Evolutionary conservation across 345 rosid genomes (phyloP).

Genomic region (Lepidium sativum): DNA sequence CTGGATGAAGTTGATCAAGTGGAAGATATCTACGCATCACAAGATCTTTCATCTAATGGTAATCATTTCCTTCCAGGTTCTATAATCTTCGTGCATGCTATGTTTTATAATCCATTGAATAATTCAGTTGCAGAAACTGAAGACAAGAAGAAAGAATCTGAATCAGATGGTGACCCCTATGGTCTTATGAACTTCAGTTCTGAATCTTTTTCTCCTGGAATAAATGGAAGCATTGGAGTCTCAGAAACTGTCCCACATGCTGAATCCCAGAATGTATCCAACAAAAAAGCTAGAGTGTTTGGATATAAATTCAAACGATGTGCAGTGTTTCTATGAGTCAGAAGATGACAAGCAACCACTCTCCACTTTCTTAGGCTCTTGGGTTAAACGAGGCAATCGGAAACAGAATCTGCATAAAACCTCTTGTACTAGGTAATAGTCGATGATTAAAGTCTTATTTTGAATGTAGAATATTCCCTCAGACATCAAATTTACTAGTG

Average conservation of each 20-base stretch:
- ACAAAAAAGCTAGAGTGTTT: slow-evolving; percentile 15
- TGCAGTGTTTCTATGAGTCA: slow-evolving; percentile 24
- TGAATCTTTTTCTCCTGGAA: slow-evolving; percentile 64
- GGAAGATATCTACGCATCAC: slow-evolving; percentile 55
- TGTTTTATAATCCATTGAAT: background rate
- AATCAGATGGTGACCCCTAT: slow-evolving; percentile 27
- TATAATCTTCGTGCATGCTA: background rate
- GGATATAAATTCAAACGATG: slow-evolving; percentile 13
- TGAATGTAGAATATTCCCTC: slow-evolving; percentile 15
- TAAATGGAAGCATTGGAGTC: slow-evolving; percentile 40
- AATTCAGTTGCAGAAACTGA: slow-evolving; percentile 46
- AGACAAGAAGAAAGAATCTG: slow-evolving; percentile 40
- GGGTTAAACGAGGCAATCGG: slow-evolving; percentile 23
- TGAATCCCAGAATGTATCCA: slow-evolving; percentile 31
- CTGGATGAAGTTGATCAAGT: slow-evolving; percentile 68
- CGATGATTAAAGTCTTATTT: slow-evolving; percentile 4
- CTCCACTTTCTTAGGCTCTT: slow-evolving; percentile 27
- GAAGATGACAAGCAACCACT: slow-evolving; percentile 44
- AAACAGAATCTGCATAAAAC: slow-evolving; percentile 44
- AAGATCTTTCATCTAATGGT: slow-evolving; percentile 38
- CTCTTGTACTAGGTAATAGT: slow-evolving; percentile 26
- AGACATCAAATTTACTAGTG: slow-evolving; percentile 22
- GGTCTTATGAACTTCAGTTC: slow-evolving; percentile 36
- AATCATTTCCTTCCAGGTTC: slow-evolving; percentile 45
- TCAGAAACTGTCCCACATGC: slow-evolving; percentile 36